Evolutionary conservation across 345 rosid species (phyloP), one percentile per base, ranked within the genome.

Genomic region (Bruguiera parviflora): DNA sequence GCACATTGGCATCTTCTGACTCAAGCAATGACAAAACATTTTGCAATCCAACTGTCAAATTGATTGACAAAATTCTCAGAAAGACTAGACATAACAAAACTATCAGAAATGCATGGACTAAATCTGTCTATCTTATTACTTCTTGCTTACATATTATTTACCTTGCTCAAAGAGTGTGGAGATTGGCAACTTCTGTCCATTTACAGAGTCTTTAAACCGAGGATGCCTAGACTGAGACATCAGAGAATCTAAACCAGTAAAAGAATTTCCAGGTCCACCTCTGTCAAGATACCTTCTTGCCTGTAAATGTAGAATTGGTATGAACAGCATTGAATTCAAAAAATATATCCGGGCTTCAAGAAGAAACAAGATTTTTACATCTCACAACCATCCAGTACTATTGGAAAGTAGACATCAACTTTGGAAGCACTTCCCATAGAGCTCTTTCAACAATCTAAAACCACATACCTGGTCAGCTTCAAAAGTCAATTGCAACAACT

Each of bases 131-230:
- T 35, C 51, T 47, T 31, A 46, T 62, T 63, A 49, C 63, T 21
- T 47, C 24, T 8, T 16, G 49, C 60, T 56, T 15, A 49, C 20
- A 39, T 7, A 59, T 67, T 53, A 9, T 61, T 60, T 63, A 77
- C 80, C 80, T 59, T 77, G 77, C 68, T 77, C 80, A 77, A 58
- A 77, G 69, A 72, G 77, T 28, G 77, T 5, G 27, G 70, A 29
- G 28, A 43, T 65, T 3, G 76, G 80, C 28, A 73, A 67, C 53
- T 64, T 68, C 33, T 68, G 73, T 64, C 73, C 77, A 53, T 68
- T 66, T 27, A 15, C 53, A 8, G 72, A 5, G 21, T 69, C 78
- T 58, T 70, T 69, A 16, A 35, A 63, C 8, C 68, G 77, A 25
- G 72, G 31, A 33, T 71, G 65, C 65, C 64, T 63, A 47, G 22